These are phyloP conservation scores for Fusarium redolens DNA, from an alignment of 2,329 filamentous ascomycete species.

Conservation along the genomic window DNA sequence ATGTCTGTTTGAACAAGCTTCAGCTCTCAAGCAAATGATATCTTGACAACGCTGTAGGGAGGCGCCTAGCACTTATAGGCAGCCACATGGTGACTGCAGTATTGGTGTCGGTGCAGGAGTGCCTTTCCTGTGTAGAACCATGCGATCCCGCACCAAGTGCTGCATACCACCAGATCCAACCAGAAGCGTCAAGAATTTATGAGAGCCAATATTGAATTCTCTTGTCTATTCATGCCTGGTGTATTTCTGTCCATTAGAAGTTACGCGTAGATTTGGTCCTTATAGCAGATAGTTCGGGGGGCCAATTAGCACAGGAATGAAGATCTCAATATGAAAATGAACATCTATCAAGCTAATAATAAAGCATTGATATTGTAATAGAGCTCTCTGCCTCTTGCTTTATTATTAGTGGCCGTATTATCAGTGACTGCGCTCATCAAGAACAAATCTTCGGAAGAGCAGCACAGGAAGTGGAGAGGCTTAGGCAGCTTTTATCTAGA, in stretches of 20 bases:
- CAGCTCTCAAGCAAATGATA: fast-evolving
- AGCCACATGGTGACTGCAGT: background rate
- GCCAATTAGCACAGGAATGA: background rate
- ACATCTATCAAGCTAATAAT: background rate
- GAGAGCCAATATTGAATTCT: fast-evolving
- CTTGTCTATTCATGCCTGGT: fast-evolving
- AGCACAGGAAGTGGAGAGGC: background rate
- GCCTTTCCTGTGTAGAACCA: background rate
- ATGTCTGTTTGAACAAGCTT: background rate
- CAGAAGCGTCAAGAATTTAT: background rate
- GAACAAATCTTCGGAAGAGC: background rate
- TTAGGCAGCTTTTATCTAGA: too few species aligned
- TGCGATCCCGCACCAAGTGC: fast-evolving
- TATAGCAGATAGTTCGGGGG: background rate
- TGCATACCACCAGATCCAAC: fast-evolving
- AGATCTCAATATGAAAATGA: fast-evolving
- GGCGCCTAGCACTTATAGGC: fast-evolving
- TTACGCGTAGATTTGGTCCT: background rate
- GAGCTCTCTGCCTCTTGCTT: fast-evolving
- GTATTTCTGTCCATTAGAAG: background rate
- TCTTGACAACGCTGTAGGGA: fast-evolving
- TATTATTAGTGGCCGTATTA: fast-evolving
- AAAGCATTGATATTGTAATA: fast-evolving
- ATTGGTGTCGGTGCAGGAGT: background rate
- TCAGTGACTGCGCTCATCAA: fast-evolving